A percentile compares a stretch with the other conserved stretches of the same genome.
Conservation (phyloP, 148 eudicot genomes). For the Persicaria maculosa region DNA sequence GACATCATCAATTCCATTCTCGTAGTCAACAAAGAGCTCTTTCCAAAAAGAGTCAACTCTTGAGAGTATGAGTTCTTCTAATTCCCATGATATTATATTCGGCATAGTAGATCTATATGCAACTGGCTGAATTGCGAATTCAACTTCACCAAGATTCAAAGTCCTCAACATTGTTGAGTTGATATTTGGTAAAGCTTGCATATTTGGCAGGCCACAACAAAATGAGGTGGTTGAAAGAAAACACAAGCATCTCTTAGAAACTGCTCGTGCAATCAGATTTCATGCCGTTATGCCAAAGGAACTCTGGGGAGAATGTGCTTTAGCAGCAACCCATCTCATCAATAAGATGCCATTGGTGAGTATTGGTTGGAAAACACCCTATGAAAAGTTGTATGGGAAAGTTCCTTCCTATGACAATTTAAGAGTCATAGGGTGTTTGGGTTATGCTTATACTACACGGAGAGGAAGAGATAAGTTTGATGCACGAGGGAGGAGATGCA, state of each 20-base stretch:
- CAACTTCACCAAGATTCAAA: too few species aligned
- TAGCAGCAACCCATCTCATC: background rate
- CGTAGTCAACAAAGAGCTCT: too few species aligned
- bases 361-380: conserved; percentile 5
- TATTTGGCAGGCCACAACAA: too few species aligned
- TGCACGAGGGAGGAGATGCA: background rate
- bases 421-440: background rate
- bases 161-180: too few species aligned
- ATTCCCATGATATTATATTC: too few species aligned
- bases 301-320: conserved; percentile 9
- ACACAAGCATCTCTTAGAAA: background rate
- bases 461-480: background rate
- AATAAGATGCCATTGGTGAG: background rate
- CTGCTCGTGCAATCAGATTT: background rate
- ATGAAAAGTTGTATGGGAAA: background rate
- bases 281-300: background rate
- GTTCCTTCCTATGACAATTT: background rate
- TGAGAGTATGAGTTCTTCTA: too few species aligned
- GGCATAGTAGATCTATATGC: too few species aligned
- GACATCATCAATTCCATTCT: too few species aligned
- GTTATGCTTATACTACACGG: background rate
- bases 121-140: too few species aligned
- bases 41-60: too few species aligned
- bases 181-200: too few species aligned
- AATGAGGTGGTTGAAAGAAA: background rate